Evolutionary conservation across 73 alveolate species (phyloP).

Genomic region (Tetrahymena malaccensis): DNA sequence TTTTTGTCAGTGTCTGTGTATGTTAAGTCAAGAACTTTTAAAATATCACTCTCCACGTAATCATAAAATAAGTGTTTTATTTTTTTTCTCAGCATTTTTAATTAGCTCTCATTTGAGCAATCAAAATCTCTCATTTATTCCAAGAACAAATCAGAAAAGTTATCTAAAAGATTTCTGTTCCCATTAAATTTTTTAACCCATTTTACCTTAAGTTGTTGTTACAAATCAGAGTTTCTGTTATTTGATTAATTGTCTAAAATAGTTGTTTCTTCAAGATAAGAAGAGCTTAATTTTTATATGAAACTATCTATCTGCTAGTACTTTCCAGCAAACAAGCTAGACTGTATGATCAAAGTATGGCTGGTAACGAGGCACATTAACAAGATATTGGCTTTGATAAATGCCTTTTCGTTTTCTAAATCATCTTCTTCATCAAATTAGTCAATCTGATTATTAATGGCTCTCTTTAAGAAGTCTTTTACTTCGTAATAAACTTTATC

Average conservation of each 20-base stretch:
- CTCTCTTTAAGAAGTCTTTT: not conserved
- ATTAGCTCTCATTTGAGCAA: not conserved
- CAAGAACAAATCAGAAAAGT: not conserved
- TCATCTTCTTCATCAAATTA: not conserved
- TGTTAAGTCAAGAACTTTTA: not conserved
- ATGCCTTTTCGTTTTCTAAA: not conserved
- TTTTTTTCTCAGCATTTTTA: not conserved
- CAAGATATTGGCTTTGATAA: not conserved
- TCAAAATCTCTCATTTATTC: not conserved
- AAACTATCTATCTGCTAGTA: not conserved
- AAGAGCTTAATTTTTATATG: not conserved
- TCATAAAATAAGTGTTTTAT: not conserved
- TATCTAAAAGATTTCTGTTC: not conserved
- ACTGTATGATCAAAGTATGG: not conserved
- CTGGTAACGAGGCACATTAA: not conserved
- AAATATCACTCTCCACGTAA: not conserved
- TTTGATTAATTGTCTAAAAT: not conserved
- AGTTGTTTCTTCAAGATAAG: not conserved
- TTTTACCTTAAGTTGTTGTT: not conserved
- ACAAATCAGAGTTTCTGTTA: not conserved
- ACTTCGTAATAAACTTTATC: not conserved
- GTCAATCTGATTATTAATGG: not conserved
- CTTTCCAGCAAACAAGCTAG: not conserved
- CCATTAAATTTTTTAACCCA: not conserved
- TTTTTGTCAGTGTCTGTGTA: not conserved